Conservation (phyloP, 78 protist genomes). For the Corallochytrium limacisporum region DNA sequence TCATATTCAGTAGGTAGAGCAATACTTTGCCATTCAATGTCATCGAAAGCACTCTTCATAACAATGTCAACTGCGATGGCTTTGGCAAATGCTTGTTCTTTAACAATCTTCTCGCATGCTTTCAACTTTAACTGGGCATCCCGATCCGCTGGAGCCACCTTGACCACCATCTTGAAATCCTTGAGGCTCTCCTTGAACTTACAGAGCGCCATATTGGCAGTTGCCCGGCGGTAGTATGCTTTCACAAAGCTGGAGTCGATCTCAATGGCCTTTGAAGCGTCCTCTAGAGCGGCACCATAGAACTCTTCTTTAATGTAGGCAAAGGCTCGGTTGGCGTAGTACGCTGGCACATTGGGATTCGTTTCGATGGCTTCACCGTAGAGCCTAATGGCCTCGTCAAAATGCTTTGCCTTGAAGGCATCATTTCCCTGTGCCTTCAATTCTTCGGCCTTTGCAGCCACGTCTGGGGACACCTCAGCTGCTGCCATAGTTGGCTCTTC, state of each 20-base stretch:
- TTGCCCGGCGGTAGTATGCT: conserved; percentile 69
- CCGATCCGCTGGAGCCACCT: conserved; percentile 34
- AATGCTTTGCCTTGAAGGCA: neutral
- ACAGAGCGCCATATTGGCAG: conserved; percentile 65
- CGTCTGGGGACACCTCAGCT: too few relatives aligned
- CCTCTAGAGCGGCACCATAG: conserved; percentile 52
- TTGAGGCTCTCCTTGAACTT: conserved; percentile 57
- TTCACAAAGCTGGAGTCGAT: conserved; percentile 53
- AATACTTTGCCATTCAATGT: too few relatives aligned
- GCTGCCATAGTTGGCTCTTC: too few relatives aligned
- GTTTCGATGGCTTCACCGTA: conserved; percentile 10
- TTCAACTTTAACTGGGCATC: conserved; percentile 51
- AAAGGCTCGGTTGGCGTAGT: conserved; percentile 58
- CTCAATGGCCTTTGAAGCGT: conserved; percentile 54
- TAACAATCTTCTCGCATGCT: conserved; percentile 42
- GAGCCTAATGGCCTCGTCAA: neutral
- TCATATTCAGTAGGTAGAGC: neutral
- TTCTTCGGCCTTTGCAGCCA: neutral
- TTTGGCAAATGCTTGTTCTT: conserved; percentile 43
- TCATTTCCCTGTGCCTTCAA: neutral
- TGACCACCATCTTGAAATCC: conserved; percentile 43
- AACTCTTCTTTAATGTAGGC: conserved; percentile 58
- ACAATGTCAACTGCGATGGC: conserved; percentile 50
- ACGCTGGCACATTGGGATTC: conserved; percentile 12
- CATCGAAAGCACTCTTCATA: neutral